Evolutionary conservation across 2,329 filamentous ascomycete genomes (phyloP), one percentile per base, ranked within the genome.

Genomic region (Verticillium nubilum): DNA sequence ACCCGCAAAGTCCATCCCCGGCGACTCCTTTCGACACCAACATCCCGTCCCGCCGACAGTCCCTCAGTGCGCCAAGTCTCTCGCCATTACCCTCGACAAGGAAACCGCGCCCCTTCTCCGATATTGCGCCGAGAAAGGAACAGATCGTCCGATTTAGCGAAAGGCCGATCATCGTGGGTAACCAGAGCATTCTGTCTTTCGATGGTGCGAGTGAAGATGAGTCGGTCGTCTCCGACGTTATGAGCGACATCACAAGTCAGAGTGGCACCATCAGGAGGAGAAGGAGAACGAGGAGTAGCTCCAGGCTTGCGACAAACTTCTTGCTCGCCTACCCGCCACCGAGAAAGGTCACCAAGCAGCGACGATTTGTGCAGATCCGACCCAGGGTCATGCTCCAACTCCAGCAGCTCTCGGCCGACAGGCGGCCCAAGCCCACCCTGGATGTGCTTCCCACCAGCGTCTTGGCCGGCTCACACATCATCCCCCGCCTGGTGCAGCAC

Each of bases 381-480:
- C 88, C 89, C 12, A 85, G 85, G 57, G 75, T 92, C 19, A 75
- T 92, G 5, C 79, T 93, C 5, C 90, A 94, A 70, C 76, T 93
- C 17, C 90, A 92, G 67, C 80, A 84, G 60, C 71, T 91, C n/a
- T 78, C 81, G 2, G 73, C 79, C 47, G 80, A 85, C 62, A 78
- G 78, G 17, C 83, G 89, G 26, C 87, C 88, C 0, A 80, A 80
- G 57, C 90, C 90, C 1, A 82, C 85, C 4, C 86, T 91, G 63
- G 90, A 94, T 65, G 84, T 91, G n/a, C 81, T 92, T 50, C 88
- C 89, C 0, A 85, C 87, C 2, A 84, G 83, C n/a, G 76, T 83
- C 15, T 76, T 88, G 47, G 75, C 81, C 53, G 74, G 82, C 61
- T 75, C 80, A 57, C 78, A 80, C 64, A 85, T 85, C 60, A 80